Percentiles rank a stretch among this genome's conserved stretches.
These are phyloP conservation scores for Venturia oleaginea DNA, from an alignment of 2,329 filamentous ascomycete species.

Conservation along the genomic window DNA sequence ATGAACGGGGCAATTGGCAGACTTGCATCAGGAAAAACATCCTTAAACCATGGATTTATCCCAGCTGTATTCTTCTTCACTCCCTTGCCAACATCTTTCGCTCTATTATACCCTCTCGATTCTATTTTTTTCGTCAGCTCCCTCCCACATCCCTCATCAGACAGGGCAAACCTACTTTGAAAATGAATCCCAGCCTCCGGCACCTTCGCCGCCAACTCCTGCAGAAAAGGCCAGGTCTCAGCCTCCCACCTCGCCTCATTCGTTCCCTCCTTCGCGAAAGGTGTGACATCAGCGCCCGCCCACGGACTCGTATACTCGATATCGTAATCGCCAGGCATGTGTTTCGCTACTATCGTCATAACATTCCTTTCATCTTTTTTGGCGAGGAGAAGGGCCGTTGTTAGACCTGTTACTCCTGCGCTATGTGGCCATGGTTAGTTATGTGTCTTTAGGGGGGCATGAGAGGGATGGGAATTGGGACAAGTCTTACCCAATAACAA, in stretches of 20 bases:
- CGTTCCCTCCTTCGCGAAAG: slow-evolving; percentile 21
- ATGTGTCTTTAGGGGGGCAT: not conserved
- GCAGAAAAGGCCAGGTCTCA: slow-evolving; percentile 36
- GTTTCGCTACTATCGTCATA: slow-evolving; percentile 34
- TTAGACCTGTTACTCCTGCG: not conserved
- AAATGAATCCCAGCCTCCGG: slow-evolving; percentile 77
- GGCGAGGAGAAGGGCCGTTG: not conserved
- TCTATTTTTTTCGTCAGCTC: not conserved
- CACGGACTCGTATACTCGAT: slow-evolving; percentile 36
- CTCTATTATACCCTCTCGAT: not conserved
- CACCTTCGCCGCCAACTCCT: slow-evolving; percentile 43
- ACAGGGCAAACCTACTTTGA: slow-evolving; percentile 35
- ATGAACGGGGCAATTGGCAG: not conserved
- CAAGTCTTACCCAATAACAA: not conserved
- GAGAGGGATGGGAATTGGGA: not conserved
- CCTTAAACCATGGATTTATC: not conserved
- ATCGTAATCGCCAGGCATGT: slow-evolving; percentile 33
- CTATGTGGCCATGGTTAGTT: not conserved
- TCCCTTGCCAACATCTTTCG: not conserved
- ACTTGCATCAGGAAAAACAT: slow-evolving; percentile 6
- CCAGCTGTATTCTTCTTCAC: not conserved
- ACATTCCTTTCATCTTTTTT: not conserved
- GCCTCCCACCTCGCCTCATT: slow-evolving; percentile 32
- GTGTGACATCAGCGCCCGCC: slow-evolving; percentile 15
- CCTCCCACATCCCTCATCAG: not conserved